phyloP scores from a whole-genome alignment of 1,284 basidiomycete species.

The Kwoniella shivajii region DNA sequence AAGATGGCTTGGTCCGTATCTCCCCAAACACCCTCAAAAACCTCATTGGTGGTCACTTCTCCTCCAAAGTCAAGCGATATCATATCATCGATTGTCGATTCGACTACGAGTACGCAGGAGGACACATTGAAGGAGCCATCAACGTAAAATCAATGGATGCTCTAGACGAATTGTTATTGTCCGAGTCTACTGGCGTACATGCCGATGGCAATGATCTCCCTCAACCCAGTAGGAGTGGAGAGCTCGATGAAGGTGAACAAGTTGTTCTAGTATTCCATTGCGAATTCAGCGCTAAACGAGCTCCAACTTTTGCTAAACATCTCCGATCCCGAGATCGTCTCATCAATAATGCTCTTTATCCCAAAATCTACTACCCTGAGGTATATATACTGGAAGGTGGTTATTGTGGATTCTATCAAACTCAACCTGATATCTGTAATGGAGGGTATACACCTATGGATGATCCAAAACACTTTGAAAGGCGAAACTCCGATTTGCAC shows the following conservation, averaged over 20 bases:
- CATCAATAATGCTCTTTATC: slow-evolving; percentile 84
- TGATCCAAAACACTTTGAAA: slow-evolving; percentile 76
- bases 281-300: slow-evolving; percentile 94
- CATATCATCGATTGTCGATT: slow-evolving; percentile 95
- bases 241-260: slow-evolving; percentile 62
- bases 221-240: slow-evolving; percentile 76
- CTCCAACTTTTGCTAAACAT: slow-evolving; percentile 92
- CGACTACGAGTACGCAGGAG: slow-evolving; percentile 93
- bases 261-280: slow-evolving; percentile 95
- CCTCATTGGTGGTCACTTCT: slow-evolving; percentile 72
- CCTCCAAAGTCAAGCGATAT: slow-evolving; percentile 66
- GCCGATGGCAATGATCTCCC: slow-evolving; percentile 60
- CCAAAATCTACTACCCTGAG: slow-evolving; percentile 93
- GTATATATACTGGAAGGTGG: slow-evolving; percentile 96
- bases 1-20: slow-evolving; percentile 95
- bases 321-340: slow-evolving; percentile 86
- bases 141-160: slow-evolving; percentile 84
- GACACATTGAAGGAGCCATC: slow-evolving; percentile 87
- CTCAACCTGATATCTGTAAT: slow-evolving; percentile 63
- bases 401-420: slow-evolving; percentile 78
- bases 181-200: slow-evolving; percentile 56
- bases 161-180: slow-evolving; percentile 79
- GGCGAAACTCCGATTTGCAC: slow-evolving; percentile 81
- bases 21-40: slow-evolving; percentile 72
- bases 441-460: slow-evolving; percentile 89